A percentile compares a stretch with the other conserved stretches of the same genome.
These are phyloP conservation scores for Marchantia polymorpha DNA, from an alignment of 225 moss, liverwort and hornwort genomes.

Conservation along the genomic window DNA sequence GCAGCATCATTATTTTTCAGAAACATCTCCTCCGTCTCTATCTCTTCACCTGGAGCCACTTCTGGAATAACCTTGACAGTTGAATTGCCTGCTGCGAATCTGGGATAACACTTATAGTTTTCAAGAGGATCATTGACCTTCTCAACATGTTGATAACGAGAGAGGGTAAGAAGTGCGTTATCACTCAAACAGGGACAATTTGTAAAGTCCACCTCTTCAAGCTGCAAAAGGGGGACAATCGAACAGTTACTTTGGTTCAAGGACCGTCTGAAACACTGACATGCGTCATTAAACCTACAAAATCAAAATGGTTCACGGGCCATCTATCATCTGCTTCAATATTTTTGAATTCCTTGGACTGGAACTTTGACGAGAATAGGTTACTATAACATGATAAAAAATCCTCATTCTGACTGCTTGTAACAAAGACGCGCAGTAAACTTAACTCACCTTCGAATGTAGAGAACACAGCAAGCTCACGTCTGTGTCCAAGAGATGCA, in stretches of 20 bases:
- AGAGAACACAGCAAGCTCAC: slow-evolving; percentile 84
- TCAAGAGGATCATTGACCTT: slow-evolving; percentile 43
- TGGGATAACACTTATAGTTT: slow-evolving; percentile 45
- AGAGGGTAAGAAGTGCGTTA: slow-evolving; percentile 70
- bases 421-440: neutral
- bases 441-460: slow-evolving; percentile 62
- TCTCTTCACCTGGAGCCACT: slow-evolving; percentile 24
- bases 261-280: neutral
- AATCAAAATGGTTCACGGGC: neutral
- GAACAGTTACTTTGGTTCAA: neutral
- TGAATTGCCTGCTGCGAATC: slow-evolving; percentile 27
- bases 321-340: neutral
- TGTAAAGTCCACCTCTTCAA: slow-evolving; percentile 47
- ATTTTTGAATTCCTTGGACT: no score
- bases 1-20: slow-evolving; percentile 42
- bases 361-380: neutral
- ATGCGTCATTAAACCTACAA: neutral
- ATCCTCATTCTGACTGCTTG: neutral
- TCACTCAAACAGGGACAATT: slow-evolving; percentile 52
- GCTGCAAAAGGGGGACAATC: slow-evolving; percentile 21
- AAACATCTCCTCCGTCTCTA: slow-evolving; percentile 43
- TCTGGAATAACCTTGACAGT: slow-evolving; percentile 21
- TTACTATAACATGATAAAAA: neutral
- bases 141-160: slow-evolving; percentile 71
- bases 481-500: no score